Evolutionary conservation across 305 asterid species (phyloP).

Genomic region (Rubia peregrina): DNA sequence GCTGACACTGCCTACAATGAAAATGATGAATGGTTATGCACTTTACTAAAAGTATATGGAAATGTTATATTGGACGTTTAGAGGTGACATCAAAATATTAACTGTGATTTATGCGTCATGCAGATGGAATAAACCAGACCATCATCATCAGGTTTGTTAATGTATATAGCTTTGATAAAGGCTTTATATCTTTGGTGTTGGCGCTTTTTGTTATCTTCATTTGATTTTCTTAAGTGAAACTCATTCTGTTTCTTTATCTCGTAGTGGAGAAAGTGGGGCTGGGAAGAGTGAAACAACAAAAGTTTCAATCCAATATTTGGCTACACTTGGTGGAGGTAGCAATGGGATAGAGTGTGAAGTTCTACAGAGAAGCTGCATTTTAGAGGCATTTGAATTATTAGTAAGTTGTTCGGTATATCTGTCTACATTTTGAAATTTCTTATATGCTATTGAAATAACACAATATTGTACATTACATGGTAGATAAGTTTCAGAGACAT

Average conservation of each 20-base stretch:
- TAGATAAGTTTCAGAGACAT: no score
- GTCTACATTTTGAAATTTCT: no score
- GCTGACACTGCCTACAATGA: constrained; percentile 63
- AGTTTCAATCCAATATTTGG: constrained; percentile 71
- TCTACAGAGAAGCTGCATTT: constrained; percentile 66
- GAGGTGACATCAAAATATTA: neutral
- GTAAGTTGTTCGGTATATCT: no score
- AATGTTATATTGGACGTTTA: neutral
- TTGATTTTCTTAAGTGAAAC: constrained; percentile 15
- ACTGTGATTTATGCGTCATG: constrained; percentile 26
- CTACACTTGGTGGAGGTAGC: constrained; percentile 58
- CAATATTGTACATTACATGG: no score
- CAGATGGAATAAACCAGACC: constrained; percentile 78
- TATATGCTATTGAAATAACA: no score
- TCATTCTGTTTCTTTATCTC: constrained; percentile 22
- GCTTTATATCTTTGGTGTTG: neutral
- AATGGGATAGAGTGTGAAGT: constrained; percentile 62
- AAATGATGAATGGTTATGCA: constrained; percentile 74
- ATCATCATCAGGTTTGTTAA: constrained; percentile 76
- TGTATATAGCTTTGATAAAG: constrained; percentile 17
- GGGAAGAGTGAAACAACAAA: constrained; percentile 98
- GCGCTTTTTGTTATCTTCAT: neutral
- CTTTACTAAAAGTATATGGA: constrained; percentile 26
- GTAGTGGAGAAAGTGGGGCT: constrained; percentile 93
- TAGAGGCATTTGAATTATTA: constrained; percentile 97